Conservation (phyloP, 495 filamentous ascomycete species). For the Penicillium canariense region DNA sequence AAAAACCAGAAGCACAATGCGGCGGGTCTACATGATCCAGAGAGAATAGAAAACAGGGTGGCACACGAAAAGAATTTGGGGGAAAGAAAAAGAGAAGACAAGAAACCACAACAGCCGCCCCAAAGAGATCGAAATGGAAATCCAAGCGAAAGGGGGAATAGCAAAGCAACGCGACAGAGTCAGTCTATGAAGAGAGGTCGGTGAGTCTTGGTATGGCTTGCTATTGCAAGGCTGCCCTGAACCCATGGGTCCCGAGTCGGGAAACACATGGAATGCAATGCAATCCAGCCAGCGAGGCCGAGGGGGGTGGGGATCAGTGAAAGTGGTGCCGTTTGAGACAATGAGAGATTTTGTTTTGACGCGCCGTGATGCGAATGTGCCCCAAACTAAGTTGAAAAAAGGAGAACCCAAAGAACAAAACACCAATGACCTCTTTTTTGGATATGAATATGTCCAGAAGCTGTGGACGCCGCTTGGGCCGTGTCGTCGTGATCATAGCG, state of each 20-base stretch:
- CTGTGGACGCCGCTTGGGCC: constrained; percentile 11
- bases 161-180: background rate
- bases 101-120: background rate
- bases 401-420: constrained; percentile 4
- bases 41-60: background rate
- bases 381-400: constrained; percentile 2
- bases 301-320: background rate
- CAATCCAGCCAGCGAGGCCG: background rate
- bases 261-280: background rate
- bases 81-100: constrained; percentile 1
- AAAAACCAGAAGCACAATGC: constrained; percentile 10
- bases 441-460: constrained; percentile 22
- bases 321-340: constrained; percentile 5
- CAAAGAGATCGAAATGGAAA: too few species aligned
- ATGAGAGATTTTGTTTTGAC: constrained; percentile 12
- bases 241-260: background rate
- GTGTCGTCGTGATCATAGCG: constrained; percentile 22
- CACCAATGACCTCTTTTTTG: constrained; percentile 25
- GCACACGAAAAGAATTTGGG: background rate
- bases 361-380: constrained; percentile 24
- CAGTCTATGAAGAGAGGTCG: constrained; percentile 19
- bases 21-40: constrained; percentile 22
- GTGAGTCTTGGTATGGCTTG: constrained; percentile 2
- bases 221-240: background rate
- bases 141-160: background rate